phyloP scores from a whole-genome alignment of 345 rosid genomes.

The Syzygium aqueum region DNA sequence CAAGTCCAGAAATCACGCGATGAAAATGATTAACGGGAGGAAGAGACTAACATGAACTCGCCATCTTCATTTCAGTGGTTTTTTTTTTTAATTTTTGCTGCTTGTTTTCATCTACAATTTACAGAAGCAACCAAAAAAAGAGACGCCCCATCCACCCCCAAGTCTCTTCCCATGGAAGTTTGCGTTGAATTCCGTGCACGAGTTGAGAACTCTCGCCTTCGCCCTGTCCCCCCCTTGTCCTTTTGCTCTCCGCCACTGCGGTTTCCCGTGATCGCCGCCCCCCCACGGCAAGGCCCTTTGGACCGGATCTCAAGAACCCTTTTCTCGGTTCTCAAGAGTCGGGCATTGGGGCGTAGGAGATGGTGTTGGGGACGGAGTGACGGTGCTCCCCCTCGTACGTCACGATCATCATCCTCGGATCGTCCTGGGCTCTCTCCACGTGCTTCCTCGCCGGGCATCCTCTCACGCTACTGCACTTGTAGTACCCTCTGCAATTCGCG shows the following conservation, averaged over 20 bases:
- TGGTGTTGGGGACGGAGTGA: constrained; percentile 5
- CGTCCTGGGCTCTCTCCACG: constrained; percentile 38
- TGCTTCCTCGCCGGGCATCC: constrained; percentile 48
- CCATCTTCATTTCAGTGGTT: neutral
- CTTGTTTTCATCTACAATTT: neutral
- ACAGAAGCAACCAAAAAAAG: neutral
- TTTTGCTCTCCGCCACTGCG: neutral
- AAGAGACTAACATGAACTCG: neutral
- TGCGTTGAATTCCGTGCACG: neutral
- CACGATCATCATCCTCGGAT: constrained; percentile 26
- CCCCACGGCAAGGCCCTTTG: neutral
- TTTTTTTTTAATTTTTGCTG: neutral
- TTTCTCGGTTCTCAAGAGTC: neutral
- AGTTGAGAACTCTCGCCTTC: neutral
- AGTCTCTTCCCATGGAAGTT: neutral
- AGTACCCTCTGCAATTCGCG: constrained; percentile 24
- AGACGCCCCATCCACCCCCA: neutral
- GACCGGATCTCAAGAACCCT: neutral
- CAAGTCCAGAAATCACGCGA: neutral
- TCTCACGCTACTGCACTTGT: constrained; percentile 36
- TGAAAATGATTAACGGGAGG: neutral
- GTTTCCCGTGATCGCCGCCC: neutral
- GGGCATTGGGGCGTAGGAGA: neutral
- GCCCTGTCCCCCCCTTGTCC: neutral
- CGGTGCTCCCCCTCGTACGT: constrained; percentile 44